Evolutionary conservation across 164 flowering plant genomes (phyloP), one percentile per base, ranked within the genome.

Genomic region (Dillenia turbinata): DNA sequence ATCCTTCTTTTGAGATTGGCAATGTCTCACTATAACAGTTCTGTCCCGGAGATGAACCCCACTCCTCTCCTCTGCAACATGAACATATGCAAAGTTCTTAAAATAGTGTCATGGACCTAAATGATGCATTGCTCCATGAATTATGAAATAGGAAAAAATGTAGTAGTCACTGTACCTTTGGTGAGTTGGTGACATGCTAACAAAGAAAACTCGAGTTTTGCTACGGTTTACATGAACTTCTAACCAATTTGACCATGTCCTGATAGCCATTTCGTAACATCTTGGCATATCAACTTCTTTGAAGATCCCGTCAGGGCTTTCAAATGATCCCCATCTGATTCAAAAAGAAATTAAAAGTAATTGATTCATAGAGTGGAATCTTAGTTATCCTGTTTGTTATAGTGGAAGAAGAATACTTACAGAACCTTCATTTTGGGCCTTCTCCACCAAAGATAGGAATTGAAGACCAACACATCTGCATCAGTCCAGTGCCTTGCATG

Each of bases 381-480:
- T 33, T 33, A 33, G 40, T 33, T 33, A 4, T 33, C 7, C 7
- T 33, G 40, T 33, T 0, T 0, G 40, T 33, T 33, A 33, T 33
- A 6, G 40, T 33, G 40, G 40, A 33, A 33, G 40, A 56, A 43
- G 33, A 11, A 24, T 58, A 73, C 89, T 78, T 65, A 84, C 84
- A 81, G 17, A 13, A 79, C 71, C 44, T 80, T 83, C 86, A 91
- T 89, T 48, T 66, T 44, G 53, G 81, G 66, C 19, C 83, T 72
- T 75, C 71, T 75, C 98, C 98, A 92, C 98, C 98, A 90, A 1
- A 83, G 75, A 15, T 80, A 92, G 19, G 93, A 66, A 58, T 90
- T 77, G 64, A 92, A 92, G 11, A 90, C 85, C 2, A 92, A 77
- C 9, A 88, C 73, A 67, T 92, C 92, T 2, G 89, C 91, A 46